Evolutionary conservation across 495 filamentous ascomycete genomes (phyloP).

Genomic region (Penicillium malachiteum): DNA sequence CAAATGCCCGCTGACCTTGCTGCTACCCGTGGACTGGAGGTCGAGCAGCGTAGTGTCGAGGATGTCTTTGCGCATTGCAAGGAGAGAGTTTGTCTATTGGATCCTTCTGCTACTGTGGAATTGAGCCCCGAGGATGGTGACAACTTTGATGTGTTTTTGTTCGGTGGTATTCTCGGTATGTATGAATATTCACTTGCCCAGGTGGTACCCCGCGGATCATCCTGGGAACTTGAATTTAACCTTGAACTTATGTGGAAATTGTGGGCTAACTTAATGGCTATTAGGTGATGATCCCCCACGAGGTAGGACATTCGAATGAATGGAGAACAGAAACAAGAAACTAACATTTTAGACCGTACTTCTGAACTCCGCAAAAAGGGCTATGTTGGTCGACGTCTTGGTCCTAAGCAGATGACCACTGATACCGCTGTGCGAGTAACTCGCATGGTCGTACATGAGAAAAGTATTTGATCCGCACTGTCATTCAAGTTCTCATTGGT

Average conservation of each 20-base stretch:
- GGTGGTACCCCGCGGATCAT: neutral
- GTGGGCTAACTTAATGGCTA: constrained; percentile 1
- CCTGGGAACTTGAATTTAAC: too few species aligned
- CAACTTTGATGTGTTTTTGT: constrained; percentile 85
- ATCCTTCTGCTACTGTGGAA: constrained; percentile 78
- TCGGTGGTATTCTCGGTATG: constrained; percentile 92
- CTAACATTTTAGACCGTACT: constrained; percentile 70
- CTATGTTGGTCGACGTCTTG: constrained; percentile 81
- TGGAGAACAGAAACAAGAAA: neutral
- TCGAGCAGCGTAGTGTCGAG: constrained; percentile 74
- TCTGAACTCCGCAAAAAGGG: constrained; percentile 91
- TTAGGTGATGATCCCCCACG: constrained; percentile 91
- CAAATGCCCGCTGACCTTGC: constrained; percentile 64
- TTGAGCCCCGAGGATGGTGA: constrained; percentile 79
- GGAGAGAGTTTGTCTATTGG: constrained; percentile 79
- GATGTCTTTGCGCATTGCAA: constrained; percentile 66
- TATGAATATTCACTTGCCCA: constrained; percentile 7
- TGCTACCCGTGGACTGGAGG: constrained; percentile 56
- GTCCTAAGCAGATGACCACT: constrained; percentile 96
- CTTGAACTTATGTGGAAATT: neutral
- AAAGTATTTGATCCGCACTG: constrained; percentile 48
- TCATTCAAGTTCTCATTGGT: neutral
- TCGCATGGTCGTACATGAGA: constrained; percentile 79
- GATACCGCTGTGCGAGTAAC: constrained; percentile 96
- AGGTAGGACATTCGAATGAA: constrained; percentile 54